Percentiles rank a stretch among this genome's conserved stretches.
Conservation (phyloP, 305 asterid species). For the Fraxinus dipetala region DNA sequence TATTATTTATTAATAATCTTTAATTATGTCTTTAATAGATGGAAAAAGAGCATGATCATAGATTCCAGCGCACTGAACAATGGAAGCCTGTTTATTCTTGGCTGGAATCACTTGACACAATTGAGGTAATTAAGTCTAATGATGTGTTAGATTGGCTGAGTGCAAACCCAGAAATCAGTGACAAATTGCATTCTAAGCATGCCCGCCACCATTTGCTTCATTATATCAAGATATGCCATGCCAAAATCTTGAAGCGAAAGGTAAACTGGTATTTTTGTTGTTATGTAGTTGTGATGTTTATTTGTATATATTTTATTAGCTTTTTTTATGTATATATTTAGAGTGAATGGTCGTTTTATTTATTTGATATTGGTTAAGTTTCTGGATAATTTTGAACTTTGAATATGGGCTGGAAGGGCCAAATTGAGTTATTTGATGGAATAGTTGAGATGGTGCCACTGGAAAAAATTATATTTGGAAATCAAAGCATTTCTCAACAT, state of each 20-base stretch:
- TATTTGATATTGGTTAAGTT: background rate
- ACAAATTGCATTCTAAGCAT: background rate
- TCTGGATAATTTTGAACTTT: background rate
- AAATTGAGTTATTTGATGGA: background rate
- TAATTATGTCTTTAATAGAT: background rate
- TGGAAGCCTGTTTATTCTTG: conserved; percentile 5
- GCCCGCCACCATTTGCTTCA: conserved; percentile 1
- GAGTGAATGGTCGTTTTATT: background rate
- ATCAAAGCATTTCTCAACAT: background rate
- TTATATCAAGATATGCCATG: conserved; percentile 3
- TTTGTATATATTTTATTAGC: background rate
- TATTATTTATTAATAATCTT: background rate
- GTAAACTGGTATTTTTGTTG: background rate
- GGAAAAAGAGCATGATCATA: conserved; percentile 3
- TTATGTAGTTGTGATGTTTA: background rate
- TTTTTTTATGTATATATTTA: background rate
- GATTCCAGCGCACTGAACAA: conserved; percentile 8
- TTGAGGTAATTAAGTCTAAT: background rate
- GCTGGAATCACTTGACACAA: conserved; percentile 3
- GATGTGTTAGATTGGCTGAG: background rate
- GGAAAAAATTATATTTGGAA: background rate
- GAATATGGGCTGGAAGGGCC: background rate
- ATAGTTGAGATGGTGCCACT: background rate
- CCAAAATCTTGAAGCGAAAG: conserved; percentile 2
- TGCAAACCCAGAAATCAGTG: conserved; percentile 1